phyloP scores from a whole-genome alignment of 768 basidiomycete genomes.

The Scleroderma bovista region DNA sequence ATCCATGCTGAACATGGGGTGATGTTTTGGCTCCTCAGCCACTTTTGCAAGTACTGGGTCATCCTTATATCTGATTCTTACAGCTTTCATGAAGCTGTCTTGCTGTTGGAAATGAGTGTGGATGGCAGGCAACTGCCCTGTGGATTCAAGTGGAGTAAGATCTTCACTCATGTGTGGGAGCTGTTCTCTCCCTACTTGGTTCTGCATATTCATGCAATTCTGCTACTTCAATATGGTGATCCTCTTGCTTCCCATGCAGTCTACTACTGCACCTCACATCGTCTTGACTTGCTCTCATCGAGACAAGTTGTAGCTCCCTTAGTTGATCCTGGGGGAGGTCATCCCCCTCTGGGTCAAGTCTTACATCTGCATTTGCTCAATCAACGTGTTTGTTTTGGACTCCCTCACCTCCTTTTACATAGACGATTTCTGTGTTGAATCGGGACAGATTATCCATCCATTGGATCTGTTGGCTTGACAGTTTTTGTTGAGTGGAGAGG shows the following conservation, averaged over 20 bases:
- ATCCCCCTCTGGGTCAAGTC: not conserved
- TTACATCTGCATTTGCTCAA: not conserved
- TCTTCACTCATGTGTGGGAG: no score
- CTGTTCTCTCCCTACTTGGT: no score
- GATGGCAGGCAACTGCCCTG: no score
- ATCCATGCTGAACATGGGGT: not conserved
- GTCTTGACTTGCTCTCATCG: no score
- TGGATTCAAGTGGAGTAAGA: no score
- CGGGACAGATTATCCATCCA: not conserved
- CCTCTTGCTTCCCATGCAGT: no score
- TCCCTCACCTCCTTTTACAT: not conserved
- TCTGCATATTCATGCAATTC: no score
- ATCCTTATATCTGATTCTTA: not conserved
- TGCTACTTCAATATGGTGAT: no score
- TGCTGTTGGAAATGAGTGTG: no score
- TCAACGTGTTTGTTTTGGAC: not conserved
- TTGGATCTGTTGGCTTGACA: conserved; percentile 1
- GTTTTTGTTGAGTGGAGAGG: conserved; percentile 14
- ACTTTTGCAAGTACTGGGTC: not conserved
- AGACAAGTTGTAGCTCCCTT: not conserved
- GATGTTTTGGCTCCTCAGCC: not conserved
- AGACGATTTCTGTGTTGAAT: not conserved
- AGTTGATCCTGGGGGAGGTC: not conserved
- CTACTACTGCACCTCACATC: no score
- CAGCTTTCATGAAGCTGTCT: no score